phyloP scores from a whole-genome alignment of 495 filamentous ascomycete genomes.

The Penicillium subrubescens region DNA sequence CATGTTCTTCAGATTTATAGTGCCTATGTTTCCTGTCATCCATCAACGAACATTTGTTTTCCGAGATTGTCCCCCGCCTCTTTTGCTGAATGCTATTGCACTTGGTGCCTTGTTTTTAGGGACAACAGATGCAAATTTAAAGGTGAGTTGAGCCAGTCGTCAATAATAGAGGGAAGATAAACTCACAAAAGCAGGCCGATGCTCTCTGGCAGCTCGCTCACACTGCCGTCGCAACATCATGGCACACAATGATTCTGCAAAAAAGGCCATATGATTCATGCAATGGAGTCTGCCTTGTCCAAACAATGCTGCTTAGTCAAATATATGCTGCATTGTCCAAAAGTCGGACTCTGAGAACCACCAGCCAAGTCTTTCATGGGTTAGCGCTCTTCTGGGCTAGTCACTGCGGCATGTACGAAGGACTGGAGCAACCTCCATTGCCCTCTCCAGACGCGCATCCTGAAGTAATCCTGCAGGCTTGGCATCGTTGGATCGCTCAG shows the following conservation, averaged over 20 bases:
- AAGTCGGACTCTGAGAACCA: conserved; percentile 16
- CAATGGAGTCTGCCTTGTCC: conserved; percentile 22
- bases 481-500: background rate
- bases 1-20: background rate
- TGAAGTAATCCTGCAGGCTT: background rate
- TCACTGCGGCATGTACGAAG: conserved; percentile 1
- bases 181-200: background rate
- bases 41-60: background rate
- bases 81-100: background rate
- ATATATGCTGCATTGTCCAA: conserved; percentile 22
- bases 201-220: conserved; percentile 23
- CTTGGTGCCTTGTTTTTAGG: background rate
- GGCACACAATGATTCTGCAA: conserved; percentile 18
- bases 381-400: conserved; percentile 9
- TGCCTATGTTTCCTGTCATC: background rate
- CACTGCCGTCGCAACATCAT: conserved; percentile 22
- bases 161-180: background rate
- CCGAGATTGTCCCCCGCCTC: background rate
- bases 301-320: conserved; percentile 22
- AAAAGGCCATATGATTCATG: conserved; percentile 22
- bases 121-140: background rate
- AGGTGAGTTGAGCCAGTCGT: background rate
- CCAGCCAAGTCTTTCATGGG: conserved; percentile 20
- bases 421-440: background rate
- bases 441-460: background rate